Conservation (phyloP, 345 rosid genomes). For the Acer yangbiense region DNA sequence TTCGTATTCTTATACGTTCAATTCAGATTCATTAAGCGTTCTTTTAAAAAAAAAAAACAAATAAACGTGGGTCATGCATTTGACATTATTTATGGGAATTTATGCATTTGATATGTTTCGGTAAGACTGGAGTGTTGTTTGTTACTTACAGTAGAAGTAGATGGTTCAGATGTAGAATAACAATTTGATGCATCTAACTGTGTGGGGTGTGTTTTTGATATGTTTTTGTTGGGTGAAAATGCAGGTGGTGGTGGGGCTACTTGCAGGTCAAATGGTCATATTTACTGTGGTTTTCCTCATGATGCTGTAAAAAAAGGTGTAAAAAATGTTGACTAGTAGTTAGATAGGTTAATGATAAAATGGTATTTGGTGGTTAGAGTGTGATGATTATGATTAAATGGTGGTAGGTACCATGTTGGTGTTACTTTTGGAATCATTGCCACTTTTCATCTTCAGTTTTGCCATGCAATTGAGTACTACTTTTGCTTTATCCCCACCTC, state of each 20-base stretch:
- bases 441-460: conserved; percentile 29
- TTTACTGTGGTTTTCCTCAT: conserved; percentile 26
- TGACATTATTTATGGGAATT: no score
- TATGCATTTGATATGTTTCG: neutral
- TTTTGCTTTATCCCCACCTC: neutral
- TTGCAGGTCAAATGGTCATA: conserved; percentile 31
- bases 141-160: no score
- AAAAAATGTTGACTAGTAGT: neutral
- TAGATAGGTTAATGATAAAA: neutral
- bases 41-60: no score
- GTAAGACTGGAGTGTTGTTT: neutral
- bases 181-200: no score
- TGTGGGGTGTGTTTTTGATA: neutral
- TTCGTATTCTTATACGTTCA: no score
- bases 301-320: conserved; percentile 26
- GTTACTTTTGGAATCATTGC: conserved; percentile 30
- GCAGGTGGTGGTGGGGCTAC: conserved; percentile 50
- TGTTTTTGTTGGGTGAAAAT: conserved; percentile 19
- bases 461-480: conserved; percentile 35
- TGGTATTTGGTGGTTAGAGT: conserved; percentile 18
- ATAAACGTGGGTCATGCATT: no score
- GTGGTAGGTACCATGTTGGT: neutral
- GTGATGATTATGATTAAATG: conserved; percentile 12
- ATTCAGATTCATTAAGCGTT: no score
- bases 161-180: no score